Evolutionary conservation across 2,329 filamentous ascomycete genomes (phyloP).

Genomic region (Graphilbum sp.): DNA sequence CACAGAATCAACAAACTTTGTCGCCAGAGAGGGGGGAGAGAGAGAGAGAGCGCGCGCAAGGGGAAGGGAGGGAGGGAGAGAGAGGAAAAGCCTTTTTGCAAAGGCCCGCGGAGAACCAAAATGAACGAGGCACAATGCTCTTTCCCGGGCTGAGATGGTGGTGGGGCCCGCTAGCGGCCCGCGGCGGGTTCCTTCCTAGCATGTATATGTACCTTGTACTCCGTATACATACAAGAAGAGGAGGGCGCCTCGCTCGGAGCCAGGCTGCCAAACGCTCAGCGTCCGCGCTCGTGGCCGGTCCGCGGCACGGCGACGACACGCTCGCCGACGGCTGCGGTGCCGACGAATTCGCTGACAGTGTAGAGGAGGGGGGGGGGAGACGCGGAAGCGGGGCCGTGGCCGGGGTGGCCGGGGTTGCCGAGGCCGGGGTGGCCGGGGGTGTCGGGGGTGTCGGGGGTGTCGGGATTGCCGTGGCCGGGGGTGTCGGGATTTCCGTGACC

Average conservation of each 20-base stretch:
- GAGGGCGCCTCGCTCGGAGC: background rate
- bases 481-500: background rate
- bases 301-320: conserved; percentile 1
- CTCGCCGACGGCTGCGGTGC: background rate
- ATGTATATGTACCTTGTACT: no score
- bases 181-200: no score
- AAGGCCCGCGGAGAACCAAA: no score
- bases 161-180: no score
- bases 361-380: background rate
- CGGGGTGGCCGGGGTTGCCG: background rate
- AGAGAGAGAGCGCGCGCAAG: no score
- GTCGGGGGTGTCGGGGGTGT: no score
- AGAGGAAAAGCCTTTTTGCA: no score
- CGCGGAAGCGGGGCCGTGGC: background rate
- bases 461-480: background rate
- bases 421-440: background rate
- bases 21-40: no score
- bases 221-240: background rate
- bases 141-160: no score
- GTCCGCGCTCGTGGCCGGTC: background rate
- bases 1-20: no score
- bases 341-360: conserved; percentile 1
- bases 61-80: no score
- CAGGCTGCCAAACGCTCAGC: background rate
- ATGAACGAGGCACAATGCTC: no score